A percentile compares a stretch with the other conserved stretches of the same genome.
Evolutionary conservation across 306 rosid genomes (phyloP).

Genomic region (Nissolia schottii): DNA sequence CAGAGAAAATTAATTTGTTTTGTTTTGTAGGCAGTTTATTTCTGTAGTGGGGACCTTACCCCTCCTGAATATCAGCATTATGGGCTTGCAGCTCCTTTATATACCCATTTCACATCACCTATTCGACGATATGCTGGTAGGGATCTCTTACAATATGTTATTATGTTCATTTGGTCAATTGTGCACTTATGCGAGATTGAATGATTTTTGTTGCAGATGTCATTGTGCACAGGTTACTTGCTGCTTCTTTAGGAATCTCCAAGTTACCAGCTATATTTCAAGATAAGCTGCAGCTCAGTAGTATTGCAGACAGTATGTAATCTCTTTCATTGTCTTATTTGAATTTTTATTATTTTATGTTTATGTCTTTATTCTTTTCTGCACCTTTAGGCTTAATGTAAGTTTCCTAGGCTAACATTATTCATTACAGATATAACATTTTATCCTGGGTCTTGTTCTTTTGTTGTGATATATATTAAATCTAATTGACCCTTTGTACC

Average conservation of each 20-base stretch:
- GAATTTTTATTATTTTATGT: neutral
- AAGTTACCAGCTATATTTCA: slow-evolving; percentile 76
- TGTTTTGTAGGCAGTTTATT: slow-evolving; percentile 76
- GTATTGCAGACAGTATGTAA: slow-evolving; percentile 81
- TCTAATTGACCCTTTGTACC: slow-evolving; percentile 11
- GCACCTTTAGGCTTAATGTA: neutral
- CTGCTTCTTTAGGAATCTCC: slow-evolving; percentile 80
- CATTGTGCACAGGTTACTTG: slow-evolving; percentile 90
- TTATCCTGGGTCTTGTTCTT: slow-evolving; percentile 13
- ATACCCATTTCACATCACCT: slow-evolving; percentile 98
- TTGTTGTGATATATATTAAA: neutral
- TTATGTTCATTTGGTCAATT: slow-evolving; percentile 11
- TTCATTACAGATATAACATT: neutral
- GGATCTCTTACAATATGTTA: slow-evolving; percentile 12
- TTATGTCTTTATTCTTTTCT: neutral
- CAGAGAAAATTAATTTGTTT: slow-evolving; percentile 4
- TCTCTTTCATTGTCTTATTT: slow-evolving; percentile 11
- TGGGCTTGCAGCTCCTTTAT: slow-evolving; percentile 90
- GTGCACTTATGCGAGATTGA: slow-evolving; percentile 13
- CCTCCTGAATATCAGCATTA: slow-evolving; percentile 93
- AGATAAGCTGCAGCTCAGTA: slow-evolving; percentile 70
- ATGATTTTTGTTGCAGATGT: slow-evolving; percentile 59
- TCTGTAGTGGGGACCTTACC: slow-evolving; percentile 93
- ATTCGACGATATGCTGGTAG: slow-evolving; percentile 96
- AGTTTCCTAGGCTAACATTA: neutral